phyloP scores from a whole-genome alignment of 345 rosid species.

The Gossypium rotundifolium region DNA sequence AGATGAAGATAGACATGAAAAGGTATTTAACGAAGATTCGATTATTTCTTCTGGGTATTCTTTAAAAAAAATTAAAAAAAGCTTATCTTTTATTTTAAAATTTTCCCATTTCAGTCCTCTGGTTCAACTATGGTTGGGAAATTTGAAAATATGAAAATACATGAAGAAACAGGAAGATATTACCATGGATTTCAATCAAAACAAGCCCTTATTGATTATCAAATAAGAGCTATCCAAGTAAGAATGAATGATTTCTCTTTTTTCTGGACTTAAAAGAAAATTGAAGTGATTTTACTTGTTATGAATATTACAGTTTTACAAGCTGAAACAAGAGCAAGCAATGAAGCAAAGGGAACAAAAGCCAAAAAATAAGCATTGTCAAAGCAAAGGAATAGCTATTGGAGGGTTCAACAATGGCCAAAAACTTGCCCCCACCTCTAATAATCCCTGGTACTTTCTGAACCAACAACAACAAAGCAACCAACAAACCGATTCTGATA shows the following conservation, averaged over 20 bases:
- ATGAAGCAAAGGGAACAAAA: slow-evolving; percentile 24
- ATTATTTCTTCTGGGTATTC: not conserved
- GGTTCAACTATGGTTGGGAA: slow-evolving; percentile 21
- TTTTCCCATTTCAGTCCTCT: slow-evolving; percentile 23
- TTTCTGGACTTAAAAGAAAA: slow-evolving; percentile 6
- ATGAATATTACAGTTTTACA: slow-evolving; percentile 25
- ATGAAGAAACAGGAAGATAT: slow-evolving; percentile 11
- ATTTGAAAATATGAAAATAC: slow-evolving; percentile 28
- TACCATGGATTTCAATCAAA: slow-evolving; percentile 30
- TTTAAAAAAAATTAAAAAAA: not conserved
- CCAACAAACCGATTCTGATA: slow-evolving; percentile 35
- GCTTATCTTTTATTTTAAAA: not conserved
- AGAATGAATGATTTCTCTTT: not conserved
- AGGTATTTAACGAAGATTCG: slow-evolving; percentile 12
- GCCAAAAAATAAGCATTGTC: slow-evolving; percentile 9
- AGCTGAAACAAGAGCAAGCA: slow-evolving; percentile 37
- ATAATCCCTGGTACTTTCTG: slow-evolving; percentile 18
- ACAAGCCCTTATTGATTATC: slow-evolving; percentile 53
- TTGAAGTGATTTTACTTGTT: not conserved
- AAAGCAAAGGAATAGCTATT: slow-evolving; percentile 20
- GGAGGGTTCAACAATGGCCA: slow-evolving; percentile 16
- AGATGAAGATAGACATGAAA: slow-evolving; percentile 36
- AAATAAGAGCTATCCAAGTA: slow-evolving; percentile 56
- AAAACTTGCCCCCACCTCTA: not conserved
- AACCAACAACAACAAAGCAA: slow-evolving; percentile 23